Conservation (phyloP, 805 yeast genomes). For the Candida chauliodis region DNA sequence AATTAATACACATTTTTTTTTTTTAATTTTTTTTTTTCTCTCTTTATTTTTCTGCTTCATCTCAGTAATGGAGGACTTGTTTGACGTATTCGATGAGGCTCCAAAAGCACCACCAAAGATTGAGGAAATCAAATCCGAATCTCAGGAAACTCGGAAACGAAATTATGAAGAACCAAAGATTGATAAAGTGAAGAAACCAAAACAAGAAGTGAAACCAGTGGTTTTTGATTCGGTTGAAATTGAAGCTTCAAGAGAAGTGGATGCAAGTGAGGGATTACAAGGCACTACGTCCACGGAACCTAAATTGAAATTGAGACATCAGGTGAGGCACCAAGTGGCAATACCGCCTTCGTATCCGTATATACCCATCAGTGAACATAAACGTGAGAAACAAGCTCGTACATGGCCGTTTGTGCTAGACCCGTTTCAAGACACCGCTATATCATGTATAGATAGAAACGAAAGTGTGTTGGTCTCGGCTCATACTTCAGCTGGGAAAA, state of each 20-base stretch:
- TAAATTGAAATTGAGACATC: slow-evolving; percentile 72
- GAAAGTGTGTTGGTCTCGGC: slow-evolving; percentile 97
- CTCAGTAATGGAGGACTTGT: slow-evolving; percentile 46
- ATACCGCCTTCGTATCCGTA: slow-evolving; percentile 90
- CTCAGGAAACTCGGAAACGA: slow-evolving; percentile 7
- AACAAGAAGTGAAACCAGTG: slow-evolving; percentile 57
- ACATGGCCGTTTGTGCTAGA: slow-evolving; percentile 89
- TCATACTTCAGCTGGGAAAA: slow-evolving; percentile 96
- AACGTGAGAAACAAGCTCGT: slow-evolving; percentile 74
- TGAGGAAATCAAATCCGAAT: slow-evolving; percentile 21
- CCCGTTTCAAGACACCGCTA: slow-evolving; percentile 96
- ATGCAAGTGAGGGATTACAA: slow-evolving; percentile 7
- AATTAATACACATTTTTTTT: slow-evolving; percentile 1
- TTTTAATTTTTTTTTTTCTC: slow-evolving; percentile 1
- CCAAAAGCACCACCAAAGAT: slow-evolving; percentile 33
- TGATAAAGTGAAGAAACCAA: slow-evolving; percentile 18
- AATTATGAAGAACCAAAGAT: background rate
- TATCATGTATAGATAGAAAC: slow-evolving; percentile 90
- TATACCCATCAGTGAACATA: slow-evolving; percentile 83
- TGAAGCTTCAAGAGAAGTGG: slow-evolving; percentile 85
- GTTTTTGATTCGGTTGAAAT: slow-evolving; percentile 86
- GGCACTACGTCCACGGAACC: slow-evolving; percentile 17
- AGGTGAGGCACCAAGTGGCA: slow-evolving; percentile 97
- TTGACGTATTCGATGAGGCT: slow-evolving; percentile 59
- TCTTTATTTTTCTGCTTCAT: no score